A percentile compares a stretch with the other conserved stretches of the same genome.
Conservation (phyloP, 1,139 yeast species). For the Zhuliangozyma blackwelliae region DNA sequence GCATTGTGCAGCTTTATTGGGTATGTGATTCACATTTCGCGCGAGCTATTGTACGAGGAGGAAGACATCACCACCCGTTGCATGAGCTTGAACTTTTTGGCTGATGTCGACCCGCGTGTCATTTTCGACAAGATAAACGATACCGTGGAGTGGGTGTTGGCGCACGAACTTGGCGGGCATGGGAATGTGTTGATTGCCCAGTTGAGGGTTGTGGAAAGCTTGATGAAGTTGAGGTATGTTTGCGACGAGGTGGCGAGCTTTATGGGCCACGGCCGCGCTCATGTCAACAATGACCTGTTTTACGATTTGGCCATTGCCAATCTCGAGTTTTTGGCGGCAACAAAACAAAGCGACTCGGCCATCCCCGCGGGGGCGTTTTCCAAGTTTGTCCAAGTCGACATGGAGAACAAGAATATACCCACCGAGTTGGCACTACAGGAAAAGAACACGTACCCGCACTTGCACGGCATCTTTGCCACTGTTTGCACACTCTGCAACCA, state of each 20-base stretch:
- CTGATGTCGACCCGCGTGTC: conserved; percentile 19
- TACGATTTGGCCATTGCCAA: conserved; percentile 11
- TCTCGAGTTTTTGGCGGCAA: conserved; percentile 6
- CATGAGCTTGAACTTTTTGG: conserved; percentile 46
- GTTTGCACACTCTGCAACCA: conserved; percentile 19
- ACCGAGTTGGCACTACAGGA: conserved; percentile 29
- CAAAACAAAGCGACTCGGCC: conserved; percentile 5
- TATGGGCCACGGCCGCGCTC: conserved; percentile 8
- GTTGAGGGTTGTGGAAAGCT: conserved; percentile 21
- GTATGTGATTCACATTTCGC: conserved; percentile 43
- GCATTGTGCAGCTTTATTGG: conserved; percentile 54
- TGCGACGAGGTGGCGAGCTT: conserved; percentile 4
- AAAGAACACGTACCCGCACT: conserved; percentile 23
- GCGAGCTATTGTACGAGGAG: conserved; percentile 68
- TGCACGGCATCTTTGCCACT: conserved; percentile 34
- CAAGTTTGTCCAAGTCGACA: conserved; percentile 50
- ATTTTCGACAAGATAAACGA: conserved; percentile 20
- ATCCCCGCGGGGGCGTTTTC: conserved; percentile 33
- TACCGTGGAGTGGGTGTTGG: conserved; percentile 18
- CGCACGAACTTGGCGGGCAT: conserved; percentile 6
- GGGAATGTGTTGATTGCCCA: conserved; percentile 18
- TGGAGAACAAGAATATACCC: conserved; percentile 59
- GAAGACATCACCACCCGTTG: conserved; percentile 67
- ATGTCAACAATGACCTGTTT: conserved; percentile 11
- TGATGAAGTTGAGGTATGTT: conserved; percentile 21